Evolutionary conservation across 2,329 filamentous ascomycete genomes (phyloP).

Genomic region (Stachybotrys chlorohalonatus): DNA sequence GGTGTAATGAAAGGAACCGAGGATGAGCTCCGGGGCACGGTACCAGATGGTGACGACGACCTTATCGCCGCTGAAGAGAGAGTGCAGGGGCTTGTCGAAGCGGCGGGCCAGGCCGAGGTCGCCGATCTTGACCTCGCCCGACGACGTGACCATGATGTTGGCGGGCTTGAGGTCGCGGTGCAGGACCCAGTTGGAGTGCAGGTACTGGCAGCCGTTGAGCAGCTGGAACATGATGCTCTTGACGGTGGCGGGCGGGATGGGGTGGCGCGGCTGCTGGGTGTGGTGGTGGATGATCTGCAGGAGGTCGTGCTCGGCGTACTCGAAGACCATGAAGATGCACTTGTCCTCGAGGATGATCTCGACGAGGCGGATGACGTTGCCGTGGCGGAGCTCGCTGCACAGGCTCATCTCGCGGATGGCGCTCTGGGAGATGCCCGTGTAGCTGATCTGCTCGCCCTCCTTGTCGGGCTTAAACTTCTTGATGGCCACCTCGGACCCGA

Average conservation of each 20-base stretch:
- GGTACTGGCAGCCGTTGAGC: constrained; percentile 86
- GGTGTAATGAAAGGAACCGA: constrained; percentile 93
- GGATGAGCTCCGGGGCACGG: constrained; percentile 83
- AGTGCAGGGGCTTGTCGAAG: constrained; percentile 89
- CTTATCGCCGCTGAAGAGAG: constrained; percentile 88
- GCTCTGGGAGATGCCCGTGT: constrained; percentile 95
- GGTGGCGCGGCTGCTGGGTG: constrained; percentile 76
- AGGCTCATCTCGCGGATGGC: constrained; percentile 96
- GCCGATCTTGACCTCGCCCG: constrained; percentile 86
- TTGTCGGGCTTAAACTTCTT: constrained; percentile 99
- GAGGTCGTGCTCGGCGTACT: constrained; percentile 95
- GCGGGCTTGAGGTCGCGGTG: constrained; percentile 96
- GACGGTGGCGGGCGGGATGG: constrained; percentile 80
- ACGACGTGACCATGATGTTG: constrained; percentile 95
- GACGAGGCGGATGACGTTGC: constrained; percentile 81
- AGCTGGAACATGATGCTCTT: constrained; percentile 95
- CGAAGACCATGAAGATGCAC: constrained; percentile 99
- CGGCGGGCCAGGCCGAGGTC: constrained; percentile 86
- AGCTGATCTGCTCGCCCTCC: constrained; percentile 88
- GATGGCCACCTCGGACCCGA: constrained; percentile 78
- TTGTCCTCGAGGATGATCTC: constrained; percentile 98
- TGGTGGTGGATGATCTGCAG: constrained; percentile 98
- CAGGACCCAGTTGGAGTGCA: constrained; percentile 94
- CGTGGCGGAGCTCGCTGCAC: constrained; percentile 82
- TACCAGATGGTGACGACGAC: constrained; percentile 99